phyloP scores from a whole-genome alignment of 257 asterid genomes.

The Nicotiana obtusifolia region DNA sequence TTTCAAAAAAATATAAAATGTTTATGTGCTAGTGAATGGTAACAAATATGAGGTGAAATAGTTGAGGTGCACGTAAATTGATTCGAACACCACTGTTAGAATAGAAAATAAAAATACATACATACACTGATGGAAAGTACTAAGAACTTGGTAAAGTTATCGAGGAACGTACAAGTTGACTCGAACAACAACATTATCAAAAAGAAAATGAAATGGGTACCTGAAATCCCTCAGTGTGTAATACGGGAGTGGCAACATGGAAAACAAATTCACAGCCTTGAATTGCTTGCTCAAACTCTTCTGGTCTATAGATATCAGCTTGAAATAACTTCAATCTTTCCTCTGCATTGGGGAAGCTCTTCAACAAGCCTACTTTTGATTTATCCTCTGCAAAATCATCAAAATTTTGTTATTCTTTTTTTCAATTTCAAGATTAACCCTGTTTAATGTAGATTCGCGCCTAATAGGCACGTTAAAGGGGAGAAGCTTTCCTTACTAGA shows the following conservation, averaged over 20 bases:
- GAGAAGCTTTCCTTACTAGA: too few species aligned
- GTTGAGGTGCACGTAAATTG: neutral
- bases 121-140: neutral
- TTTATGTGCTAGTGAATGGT: neutral
- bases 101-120: neutral
- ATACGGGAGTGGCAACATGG: conserved; percentile 25
- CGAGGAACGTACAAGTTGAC: neutral
- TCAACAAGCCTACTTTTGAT: conserved; percentile 22
- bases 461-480: too few species aligned
- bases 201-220: neutral
- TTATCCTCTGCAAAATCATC: conserved; percentile 20
- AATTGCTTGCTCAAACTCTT: conserved; percentile 21
- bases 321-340: conserved; percentile 21
- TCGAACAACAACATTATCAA: neutral
- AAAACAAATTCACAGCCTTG: conserved; percentile 26
- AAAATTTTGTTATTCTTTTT: neutral
- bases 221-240: conserved; percentile 14
- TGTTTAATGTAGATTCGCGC: too few species aligned
- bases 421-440: neutral
- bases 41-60: neutral
- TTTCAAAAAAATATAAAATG: neutral
- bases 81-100: neutral
- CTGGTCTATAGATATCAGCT: conserved; percentile 29
- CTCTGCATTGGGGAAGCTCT: conserved; percentile 24
- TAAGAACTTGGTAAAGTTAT: neutral